These are phyloP conservation scores for Mycena venus DNA, from an alignment of 768 basidiomycete species.

Conservation along the genomic window DNA sequence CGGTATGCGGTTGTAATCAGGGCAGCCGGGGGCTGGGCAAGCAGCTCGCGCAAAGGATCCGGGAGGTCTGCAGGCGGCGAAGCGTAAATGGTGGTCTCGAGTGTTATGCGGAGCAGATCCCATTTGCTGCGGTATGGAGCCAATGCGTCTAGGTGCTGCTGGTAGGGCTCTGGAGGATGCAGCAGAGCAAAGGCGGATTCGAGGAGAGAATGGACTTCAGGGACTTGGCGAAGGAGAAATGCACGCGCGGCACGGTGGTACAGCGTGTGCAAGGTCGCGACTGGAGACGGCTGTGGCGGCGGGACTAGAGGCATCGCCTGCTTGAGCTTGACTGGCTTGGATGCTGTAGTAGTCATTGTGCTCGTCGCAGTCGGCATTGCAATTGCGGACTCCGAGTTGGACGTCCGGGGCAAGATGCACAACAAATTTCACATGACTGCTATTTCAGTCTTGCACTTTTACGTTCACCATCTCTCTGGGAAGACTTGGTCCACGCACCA, in stretches of 20 bases:
- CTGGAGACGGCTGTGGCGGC: slow-evolving; percentile 41
- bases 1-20: slow-evolving; percentile 69
- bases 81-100: slow-evolving; percentile 81
- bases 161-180: slow-evolving; percentile 47
- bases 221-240: slow-evolving; percentile 80
- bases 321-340: slow-evolving; percentile 55
- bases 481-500: no score
- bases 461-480: no score
- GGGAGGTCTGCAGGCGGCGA: slow-evolving; percentile 69
- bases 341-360: slow-evolving; percentile 54
- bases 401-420: no score
- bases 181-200: slow-evolving; percentile 78
- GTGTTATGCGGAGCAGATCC: slow-evolving; percentile 89
- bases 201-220: slow-evolving; percentile 75
- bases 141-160: slow-evolving; percentile 52
- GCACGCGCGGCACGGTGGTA: slow-evolving; percentile 85
- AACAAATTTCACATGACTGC: slow-evolving; percentile 2
- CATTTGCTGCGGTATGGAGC: slow-evolving; percentile 79
- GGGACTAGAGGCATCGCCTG: slow-evolving; percentile 33
- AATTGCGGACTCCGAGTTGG: no score
- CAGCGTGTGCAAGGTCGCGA: slow-evolving; percentile 73
- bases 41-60: slow-evolving; percentile 61
- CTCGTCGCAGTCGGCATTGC: slow-evolving; percentile 66
- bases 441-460: no score
- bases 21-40: slow-evolving; percentile 70